Percentiles rank a stretch among this genome's conserved stretches.
phyloP scores from a whole-genome alignment of 495 filamentous ascomycete genomes.

The Penicillium coprophilum region DNA sequence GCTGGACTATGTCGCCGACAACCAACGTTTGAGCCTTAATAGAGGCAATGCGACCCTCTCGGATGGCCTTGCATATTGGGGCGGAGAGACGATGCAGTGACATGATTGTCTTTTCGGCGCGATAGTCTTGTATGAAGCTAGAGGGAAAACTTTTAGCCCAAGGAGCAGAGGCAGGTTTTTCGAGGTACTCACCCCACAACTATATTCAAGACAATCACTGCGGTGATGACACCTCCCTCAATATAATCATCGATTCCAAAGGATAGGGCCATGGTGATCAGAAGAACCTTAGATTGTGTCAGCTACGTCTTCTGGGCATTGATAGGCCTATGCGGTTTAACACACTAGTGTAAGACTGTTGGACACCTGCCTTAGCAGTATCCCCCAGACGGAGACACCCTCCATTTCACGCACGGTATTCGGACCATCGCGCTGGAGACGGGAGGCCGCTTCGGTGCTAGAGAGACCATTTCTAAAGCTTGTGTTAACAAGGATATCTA shows the following conservation, averaged over 20 bases:
- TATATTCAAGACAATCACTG: constrained; percentile 80
- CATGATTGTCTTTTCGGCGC: constrained; percentile 84
- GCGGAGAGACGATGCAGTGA: constrained; percentile 74
- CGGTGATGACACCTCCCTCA: constrained; percentile 79
- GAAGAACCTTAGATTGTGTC: constrained; percentile 58
- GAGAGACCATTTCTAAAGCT: constrained; percentile 55
- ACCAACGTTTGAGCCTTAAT: constrained; percentile 73
- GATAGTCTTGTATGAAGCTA: constrained; percentile 75
- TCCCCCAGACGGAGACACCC: constrained; percentile 55
- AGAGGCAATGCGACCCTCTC: constrained; percentile 63
- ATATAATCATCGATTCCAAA: constrained; percentile 79
- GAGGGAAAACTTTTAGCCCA: not conserved
- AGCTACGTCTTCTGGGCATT: constrained; percentile 10
- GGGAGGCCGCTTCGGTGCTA: constrained; percentile 49
- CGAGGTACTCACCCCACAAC: constrained; percentile 54
- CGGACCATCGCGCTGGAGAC: constrained; percentile 55
- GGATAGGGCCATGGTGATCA: constrained; percentile 80
- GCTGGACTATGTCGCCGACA: constrained; percentile 74
- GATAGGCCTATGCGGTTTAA: not conserved
- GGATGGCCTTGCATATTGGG: constrained; percentile 73
- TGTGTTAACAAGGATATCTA: not conserved
- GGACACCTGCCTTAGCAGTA: constrained; percentile 60
- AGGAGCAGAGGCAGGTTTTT: not conserved
- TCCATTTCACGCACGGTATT: constrained; percentile 60
- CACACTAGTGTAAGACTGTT: constrained; percentile 64